Evolutionary conservation across 2,329 filamentous ascomycete species (phyloP).

Genomic region (Trichoderma brevicompactum): DNA sequence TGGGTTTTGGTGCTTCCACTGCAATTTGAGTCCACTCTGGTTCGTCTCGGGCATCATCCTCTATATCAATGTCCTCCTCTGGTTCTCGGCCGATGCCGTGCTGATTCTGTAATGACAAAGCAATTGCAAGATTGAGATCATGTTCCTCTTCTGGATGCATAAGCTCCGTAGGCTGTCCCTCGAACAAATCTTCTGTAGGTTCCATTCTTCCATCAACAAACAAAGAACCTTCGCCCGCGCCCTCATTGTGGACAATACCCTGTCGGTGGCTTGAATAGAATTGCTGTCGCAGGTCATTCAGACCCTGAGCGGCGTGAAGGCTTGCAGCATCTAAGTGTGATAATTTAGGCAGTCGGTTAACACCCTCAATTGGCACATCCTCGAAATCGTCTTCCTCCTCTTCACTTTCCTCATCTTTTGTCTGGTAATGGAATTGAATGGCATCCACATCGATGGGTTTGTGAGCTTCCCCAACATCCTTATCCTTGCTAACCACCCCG

Average conservation of each 20-base stretch:
- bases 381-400: conserved; percentile 85
- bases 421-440: conserved; percentile 60
- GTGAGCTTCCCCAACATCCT: conserved; percentile 75
- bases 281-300: conserved; percentile 37
- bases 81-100: conserved; percentile 47
- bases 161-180: conserved; percentile 44
- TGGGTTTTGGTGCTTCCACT: conserved; percentile 55
- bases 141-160: conserved; percentile 51
- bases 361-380: conserved; percentile 86
- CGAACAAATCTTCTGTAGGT: conserved; percentile 29
- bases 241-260: conserved; percentile 40
- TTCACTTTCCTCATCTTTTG: conserved; percentile 63
- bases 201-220: conserved; percentile 44
- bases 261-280: conserved; percentile 35
- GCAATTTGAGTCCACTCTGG: conserved; percentile 63
- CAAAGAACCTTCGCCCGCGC: conserved; percentile 55
- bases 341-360: conserved; percentile 78
- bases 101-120: conserved; percentile 76
- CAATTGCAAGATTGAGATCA: conserved; percentile 80
- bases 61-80: conserved; percentile 49
- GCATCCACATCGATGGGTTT: conserved; percentile 93
- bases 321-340: conserved; percentile 33
- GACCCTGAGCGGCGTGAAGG: conserved; percentile 37
- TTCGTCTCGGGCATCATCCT: conserved; percentile 51
- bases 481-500: conserved; percentile 87